Conservation (phyloP, 2,329 filamentous ascomycete genomes). For the Lachnellula arida region DNA sequence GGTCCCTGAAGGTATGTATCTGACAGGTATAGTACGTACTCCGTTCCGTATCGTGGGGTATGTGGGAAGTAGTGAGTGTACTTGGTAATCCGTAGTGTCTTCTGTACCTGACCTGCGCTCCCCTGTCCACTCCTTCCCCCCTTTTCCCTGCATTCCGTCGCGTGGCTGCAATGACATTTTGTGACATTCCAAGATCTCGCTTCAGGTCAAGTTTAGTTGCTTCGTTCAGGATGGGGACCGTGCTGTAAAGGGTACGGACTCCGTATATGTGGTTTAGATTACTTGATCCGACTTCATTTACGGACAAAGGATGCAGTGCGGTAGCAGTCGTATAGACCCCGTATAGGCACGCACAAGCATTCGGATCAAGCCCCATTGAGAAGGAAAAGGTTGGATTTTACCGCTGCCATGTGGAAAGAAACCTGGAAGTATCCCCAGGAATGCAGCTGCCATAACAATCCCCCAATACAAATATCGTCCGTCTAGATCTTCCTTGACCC, state of each 20-base stretch:
- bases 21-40: not conserved
- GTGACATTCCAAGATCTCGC: not conserved
- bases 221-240: not conserved
- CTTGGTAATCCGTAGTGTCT: not conserved
- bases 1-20: not conserved
- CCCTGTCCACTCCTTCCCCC: not conserved
- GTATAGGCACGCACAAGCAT: not conserved
- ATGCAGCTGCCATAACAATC: not conserved
- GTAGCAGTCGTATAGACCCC: too few relatives aligned
- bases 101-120: not conserved
- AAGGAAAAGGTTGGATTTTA: not conserved
- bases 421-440: not conserved
- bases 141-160: not conserved
- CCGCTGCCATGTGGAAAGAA: not conserved
- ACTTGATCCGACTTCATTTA: too few relatives aligned
- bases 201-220: not conserved
- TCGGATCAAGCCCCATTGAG: not conserved
- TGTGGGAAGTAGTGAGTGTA: not conserved
- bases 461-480: not conserved
- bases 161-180: not conserved
- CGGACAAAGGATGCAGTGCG: too few relatives aligned
- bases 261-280: not conserved
- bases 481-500: not conserved
- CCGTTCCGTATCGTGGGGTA: not conserved
- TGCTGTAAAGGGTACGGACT: not conserved